Evolutionary conservation across 352 stramenopile species (phyloP).

Genomic region (Globisporangium spiculum): DNA sequence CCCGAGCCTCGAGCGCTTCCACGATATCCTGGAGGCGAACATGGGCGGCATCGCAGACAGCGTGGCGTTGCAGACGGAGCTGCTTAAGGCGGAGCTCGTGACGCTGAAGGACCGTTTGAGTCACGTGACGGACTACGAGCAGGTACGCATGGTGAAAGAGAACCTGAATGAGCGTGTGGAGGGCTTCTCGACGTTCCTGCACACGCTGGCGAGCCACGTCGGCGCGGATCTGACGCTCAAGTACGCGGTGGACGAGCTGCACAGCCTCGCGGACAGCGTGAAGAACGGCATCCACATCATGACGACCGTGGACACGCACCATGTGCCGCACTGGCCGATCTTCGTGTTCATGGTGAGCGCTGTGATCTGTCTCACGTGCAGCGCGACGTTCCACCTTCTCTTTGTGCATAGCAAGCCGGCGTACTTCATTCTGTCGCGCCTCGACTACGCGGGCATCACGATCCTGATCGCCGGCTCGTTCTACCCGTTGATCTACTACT

Average conservation of each 20-base stretch:
- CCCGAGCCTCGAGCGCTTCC: slow-evolving; percentile 77
- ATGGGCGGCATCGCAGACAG: slow-evolving; percentile 66
- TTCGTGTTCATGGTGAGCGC: slow-evolving; percentile 83
- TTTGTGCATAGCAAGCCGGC: slow-evolving; percentile 75
- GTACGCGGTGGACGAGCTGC: slow-evolving; percentile 72
- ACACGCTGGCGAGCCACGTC: slow-evolving; percentile 68
- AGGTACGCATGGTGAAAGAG: slow-evolving; percentile 57
- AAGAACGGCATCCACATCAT: slow-evolving; percentile 79
- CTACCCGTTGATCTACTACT: slow-evolving; percentile 88
- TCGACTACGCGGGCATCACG: slow-evolving; percentile 86
- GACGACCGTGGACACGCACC: slow-evolving; percentile 58
- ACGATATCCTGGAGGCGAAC: slow-evolving; percentile 69
- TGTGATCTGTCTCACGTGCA: slow-evolving; percentile 82
- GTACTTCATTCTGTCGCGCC: slow-evolving; percentile 74
- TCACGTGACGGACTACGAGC: slow-evolving; percentile 47
- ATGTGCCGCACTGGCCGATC: slow-evolving; percentile 83
- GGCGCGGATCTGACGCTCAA: slow-evolving; percentile 72
- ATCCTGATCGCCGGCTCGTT: slow-evolving; percentile 85
- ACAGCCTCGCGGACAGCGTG: slow-evolving; percentile 70
- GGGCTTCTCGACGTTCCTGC: slow-evolving; percentile 64
- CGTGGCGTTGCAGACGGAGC: slow-evolving; percentile 62
- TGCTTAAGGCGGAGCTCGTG: slow-evolving; percentile 59
- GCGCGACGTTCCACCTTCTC: slow-evolving; percentile 79
- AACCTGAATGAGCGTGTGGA: slow-evolving; percentile 58
- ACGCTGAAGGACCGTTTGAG: slow-evolving; percentile 50